These are phyloP conservation scores for Halteria grandinella DNA, from an alignment of 73 alveolate genomes.

Conservation along the genomic window DNA sequence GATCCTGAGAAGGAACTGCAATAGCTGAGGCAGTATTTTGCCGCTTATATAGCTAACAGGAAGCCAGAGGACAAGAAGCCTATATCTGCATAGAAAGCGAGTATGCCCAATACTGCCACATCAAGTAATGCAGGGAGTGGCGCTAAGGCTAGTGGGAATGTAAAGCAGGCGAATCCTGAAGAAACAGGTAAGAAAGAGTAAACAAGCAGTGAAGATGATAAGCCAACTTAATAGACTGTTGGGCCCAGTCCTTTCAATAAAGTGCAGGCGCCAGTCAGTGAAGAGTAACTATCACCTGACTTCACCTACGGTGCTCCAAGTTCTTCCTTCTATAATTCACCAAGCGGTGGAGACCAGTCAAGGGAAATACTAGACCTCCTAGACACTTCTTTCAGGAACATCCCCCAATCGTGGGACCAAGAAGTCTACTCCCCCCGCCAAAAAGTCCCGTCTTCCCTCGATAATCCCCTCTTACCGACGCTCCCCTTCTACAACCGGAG, in stretches of 20 bases:
- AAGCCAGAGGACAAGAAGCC: not conserved
- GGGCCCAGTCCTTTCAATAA: not conserved
- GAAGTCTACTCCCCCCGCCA: not conserved
- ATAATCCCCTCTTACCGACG: constrained; percentile 19
- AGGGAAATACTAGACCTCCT: not conserved
- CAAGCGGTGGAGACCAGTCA: not conserved
- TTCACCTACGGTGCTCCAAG: not conserved
- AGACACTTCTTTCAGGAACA: not conserved
- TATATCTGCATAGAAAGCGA: not conserved
- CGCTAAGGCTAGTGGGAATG: not conserved
- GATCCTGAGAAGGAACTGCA: constrained; percentile 9
- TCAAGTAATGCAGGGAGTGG: not conserved
- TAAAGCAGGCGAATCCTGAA: not conserved
- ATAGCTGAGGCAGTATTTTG: not conserved
- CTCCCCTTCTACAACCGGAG: constrained; percentile 22
- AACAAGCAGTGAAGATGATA: not conserved
- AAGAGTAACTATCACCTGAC: not conserved
- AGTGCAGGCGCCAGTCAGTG: not conserved
- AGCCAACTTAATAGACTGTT: not conserved
- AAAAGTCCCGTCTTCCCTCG: not conserved
- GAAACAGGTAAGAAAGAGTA: not conserved
- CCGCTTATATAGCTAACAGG: too few species aligned
- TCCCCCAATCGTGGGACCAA: not conserved
- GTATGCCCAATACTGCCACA: not conserved
- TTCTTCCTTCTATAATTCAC: not conserved